Percentiles rank a stretch among this genome's conserved stretches.
phyloP scores from a whole-genome alignment of 139 green algal genomes.

The Micractinium conductrix region DNA sequence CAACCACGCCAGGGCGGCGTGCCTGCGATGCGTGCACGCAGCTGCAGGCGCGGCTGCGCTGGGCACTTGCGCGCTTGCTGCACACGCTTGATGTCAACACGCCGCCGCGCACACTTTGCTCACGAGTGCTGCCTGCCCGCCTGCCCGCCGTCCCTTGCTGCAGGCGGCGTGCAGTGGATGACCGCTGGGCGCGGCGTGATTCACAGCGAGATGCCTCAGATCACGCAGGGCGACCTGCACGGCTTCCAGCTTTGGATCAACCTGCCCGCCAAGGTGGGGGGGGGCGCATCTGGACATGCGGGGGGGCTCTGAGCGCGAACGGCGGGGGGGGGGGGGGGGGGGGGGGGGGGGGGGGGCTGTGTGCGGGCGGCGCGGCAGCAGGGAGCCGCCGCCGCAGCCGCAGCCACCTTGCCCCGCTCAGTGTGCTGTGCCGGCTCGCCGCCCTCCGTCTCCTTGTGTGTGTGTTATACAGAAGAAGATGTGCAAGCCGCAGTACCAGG shows the following conservation, averaged over 20 bases:
- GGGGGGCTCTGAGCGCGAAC: too few relatives aligned
- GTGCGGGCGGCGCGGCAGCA: too few relatives aligned
- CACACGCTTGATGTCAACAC: too few relatives aligned
- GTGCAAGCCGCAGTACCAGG: constrained; percentile 85
- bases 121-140: not conserved
- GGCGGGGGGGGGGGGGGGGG: too few relatives aligned
- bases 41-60: too few relatives aligned
- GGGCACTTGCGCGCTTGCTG: too few relatives aligned
- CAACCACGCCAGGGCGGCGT: too few relatives aligned
- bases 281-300: not conserved
- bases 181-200: constrained; percentile 83
- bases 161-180: constrained; percentile 95
- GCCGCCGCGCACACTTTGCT: too few relatives aligned
- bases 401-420: too few relatives aligned
- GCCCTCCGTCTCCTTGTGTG: not conserved
- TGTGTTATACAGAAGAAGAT: constrained; percentile 77
- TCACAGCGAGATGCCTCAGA: constrained; percentile 85
- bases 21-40: too few relatives aligned
- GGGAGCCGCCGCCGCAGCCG: too few relatives aligned
- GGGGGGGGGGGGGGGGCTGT: too few relatives aligned
- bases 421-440: not conserved
- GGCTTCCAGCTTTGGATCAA: constrained; percentile 88
- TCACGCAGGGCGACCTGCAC: constrained; percentile 70
- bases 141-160: not conserved
- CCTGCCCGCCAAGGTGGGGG: constrained; percentile 19